Evolutionary conservation across 352 stramenopile species (phyloP).

Genomic region (Halophytophthora polymorphica): DNA sequence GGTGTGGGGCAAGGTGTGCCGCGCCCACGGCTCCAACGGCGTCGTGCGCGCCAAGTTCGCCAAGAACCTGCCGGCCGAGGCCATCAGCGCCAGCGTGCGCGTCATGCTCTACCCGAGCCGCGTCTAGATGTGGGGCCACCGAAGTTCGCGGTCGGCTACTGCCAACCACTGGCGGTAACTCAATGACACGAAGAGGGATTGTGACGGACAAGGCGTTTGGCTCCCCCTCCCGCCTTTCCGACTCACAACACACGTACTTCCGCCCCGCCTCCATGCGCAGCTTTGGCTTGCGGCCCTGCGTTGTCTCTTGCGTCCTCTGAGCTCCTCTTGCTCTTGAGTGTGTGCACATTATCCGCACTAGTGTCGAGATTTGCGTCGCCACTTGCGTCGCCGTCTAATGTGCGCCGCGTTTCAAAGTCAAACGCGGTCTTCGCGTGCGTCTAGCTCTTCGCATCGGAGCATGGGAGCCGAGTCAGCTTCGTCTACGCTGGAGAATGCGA

Average conservation of each 20-base stretch:
- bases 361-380: no score
- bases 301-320: no score
- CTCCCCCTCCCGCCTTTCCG: no score
- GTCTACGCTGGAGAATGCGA: no score
- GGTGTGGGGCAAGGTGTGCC: conserved; percentile 98
- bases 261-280: neutral
- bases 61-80: conserved; percentile 95
- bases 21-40: conserved; percentile 97
- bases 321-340: no score
- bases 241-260: conserved; percentile 11
- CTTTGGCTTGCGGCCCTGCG: neutral
- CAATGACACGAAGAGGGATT: conserved; percentile 53
- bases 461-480: no score
- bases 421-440: no score
- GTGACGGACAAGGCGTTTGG: conserved; percentile 20
- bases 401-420: no score
- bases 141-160: conserved; percentile 21
- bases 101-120: conserved; percentile 99
- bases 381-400: no score
- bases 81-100: conserved; percentile 96
- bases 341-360: no score
- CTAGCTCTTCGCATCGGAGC: no score
- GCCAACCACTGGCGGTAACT: conserved; percentile 30
- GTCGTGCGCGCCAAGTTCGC: conserved; percentile 98
- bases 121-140: conserved; percentile 80